A percentile compares a stretch with the other conserved stretches of the same genome.
These are phyloP conservation scores for Podaxis sp. DNA, from an alignment of 768 basidiomycete genomes.

Conservation along the genomic window DNA sequence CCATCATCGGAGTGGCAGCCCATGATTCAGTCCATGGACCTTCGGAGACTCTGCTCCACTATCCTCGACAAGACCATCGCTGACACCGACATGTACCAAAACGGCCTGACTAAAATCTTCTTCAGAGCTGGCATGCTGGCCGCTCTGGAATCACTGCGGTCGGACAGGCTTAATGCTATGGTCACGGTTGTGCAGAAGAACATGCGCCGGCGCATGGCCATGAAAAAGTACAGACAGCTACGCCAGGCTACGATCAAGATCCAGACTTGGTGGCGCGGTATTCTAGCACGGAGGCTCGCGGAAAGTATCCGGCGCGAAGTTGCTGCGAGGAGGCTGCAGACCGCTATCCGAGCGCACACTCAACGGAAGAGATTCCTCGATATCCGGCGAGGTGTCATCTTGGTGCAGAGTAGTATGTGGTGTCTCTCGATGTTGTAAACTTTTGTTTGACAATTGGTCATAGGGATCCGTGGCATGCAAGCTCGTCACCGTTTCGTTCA, in stretches of 20 bases:
- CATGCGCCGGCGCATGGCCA: constrained; percentile 82
- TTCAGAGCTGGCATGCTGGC: constrained; percentile 99
- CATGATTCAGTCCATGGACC: constrained; percentile 79
- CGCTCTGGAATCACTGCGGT: constrained; percentile 86
- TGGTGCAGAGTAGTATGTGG: constrained; percentile 84
- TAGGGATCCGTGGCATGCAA: constrained; percentile 76
- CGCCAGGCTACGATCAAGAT: constrained; percentile 78
- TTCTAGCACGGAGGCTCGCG: constrained; percentile 71
- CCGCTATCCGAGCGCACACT: constrained; percentile 64
- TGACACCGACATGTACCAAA: constrained; percentile 96
- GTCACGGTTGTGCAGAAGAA: constrained; percentile 98
- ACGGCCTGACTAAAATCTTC: constrained; percentile 97
- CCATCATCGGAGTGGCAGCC: constrained; percentile 83
- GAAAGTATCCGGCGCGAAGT: constrained; percentile 69
- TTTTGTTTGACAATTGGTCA: background rate
- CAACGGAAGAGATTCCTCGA: constrained; percentile 72
- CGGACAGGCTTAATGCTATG: constrained; percentile 83
- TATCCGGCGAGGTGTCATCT: constrained; percentile 58
- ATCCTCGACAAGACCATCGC: constrained; percentile 87
- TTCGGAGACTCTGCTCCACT: constrained; percentile 75
- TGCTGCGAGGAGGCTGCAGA: constrained; percentile 78
- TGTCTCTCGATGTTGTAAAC: background rate
- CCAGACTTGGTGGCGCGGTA: constrained; percentile 95
- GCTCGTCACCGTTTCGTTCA: constrained; percentile 61
- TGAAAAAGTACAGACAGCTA: constrained; percentile 73